Conservation (phyloP, 768 basidiomycete species). For the Paxillus involutus region DNA sequence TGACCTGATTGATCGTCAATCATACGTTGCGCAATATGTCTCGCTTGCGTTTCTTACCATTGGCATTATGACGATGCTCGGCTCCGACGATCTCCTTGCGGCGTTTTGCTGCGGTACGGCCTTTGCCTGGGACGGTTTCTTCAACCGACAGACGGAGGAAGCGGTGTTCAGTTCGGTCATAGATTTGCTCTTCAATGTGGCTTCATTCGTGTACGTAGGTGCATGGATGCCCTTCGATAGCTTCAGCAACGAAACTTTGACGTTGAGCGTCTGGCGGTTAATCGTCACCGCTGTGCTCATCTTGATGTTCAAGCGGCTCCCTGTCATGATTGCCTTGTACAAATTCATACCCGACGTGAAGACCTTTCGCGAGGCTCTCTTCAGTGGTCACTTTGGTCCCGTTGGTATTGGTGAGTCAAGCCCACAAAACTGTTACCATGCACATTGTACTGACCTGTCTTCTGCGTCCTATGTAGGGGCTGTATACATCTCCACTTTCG, state of each 20-base stretch:
- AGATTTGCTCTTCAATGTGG: slow-evolving; percentile 93
- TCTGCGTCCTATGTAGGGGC: slow-evolving; percentile 51
- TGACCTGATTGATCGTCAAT: slow-evolving; percentile 89
- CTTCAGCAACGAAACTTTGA: slow-evolving; percentile 65
- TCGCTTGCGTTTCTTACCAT: slow-evolving; percentile 82
- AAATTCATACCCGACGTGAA: slow-evolving; percentile 96
- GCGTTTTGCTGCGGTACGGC: slow-evolving; percentile 94
- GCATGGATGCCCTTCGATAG: slow-evolving; percentile 94
- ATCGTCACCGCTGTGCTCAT: slow-evolving; percentile 80
- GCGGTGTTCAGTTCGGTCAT: slow-evolving; percentile 95
- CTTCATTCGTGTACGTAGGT: slow-evolving; percentile 93
- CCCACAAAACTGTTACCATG: background rate
- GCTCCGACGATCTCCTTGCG: slow-evolving; percentile 91
- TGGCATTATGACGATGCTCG: slow-evolving; percentile 81
- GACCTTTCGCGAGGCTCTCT: slow-evolving; percentile 89
- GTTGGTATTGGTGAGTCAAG: slow-evolving; percentile 64
- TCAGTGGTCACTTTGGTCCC: slow-evolving; percentile 94
- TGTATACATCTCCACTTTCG: slow-evolving; percentile 89
- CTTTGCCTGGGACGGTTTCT: slow-evolving; percentile 96
- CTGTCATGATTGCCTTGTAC: slow-evolving; percentile 81
- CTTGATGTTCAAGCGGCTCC: slow-evolving; percentile 81
- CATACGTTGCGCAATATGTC: slow-evolving; percentile 91
- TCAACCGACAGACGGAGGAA: slow-evolving; percentile 92
- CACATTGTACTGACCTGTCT: slow-evolving; percentile 2
- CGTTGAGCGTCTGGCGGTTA: slow-evolving; percentile 81